A percentile compares a stretch with the other conserved stretches of the same genome.
These are phyloP conservation scores for Amaranthus tricolor DNA, from an alignment of 179 eudicot genomes.

Conservation along the genomic window DNA sequence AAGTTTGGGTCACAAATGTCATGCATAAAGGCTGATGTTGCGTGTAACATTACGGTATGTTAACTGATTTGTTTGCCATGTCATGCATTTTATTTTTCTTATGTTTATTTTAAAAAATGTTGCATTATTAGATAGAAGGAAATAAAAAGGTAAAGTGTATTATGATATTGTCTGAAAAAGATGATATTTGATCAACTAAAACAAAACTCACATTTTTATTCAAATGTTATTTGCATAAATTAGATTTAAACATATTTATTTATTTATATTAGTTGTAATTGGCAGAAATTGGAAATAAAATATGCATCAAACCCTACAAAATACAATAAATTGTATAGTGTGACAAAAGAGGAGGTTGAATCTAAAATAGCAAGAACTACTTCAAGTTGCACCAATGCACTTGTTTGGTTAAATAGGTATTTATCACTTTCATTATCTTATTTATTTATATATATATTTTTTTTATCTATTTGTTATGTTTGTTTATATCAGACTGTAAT, in stretches of 20 bases:
- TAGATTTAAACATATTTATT: too few relatives aligned
- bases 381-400: slow-evolving; percentile 81
- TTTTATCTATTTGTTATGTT: too few relatives aligned
- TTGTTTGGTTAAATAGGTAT: slow-evolving; percentile 86
- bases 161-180: too few relatives aligned
- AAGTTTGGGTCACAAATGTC: slow-evolving; percentile 83
- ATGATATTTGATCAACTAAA: too few relatives aligned
- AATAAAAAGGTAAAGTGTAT: too few relatives aligned
- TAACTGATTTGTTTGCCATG: neutral
- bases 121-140: too few relatives aligned
- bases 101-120: too few relatives aligned
- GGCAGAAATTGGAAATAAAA: slow-evolving; percentile 68
- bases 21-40: slow-evolving; percentile 67
- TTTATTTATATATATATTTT: neutral
- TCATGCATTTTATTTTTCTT: neutral
- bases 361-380: slow-evolving; percentile 63
- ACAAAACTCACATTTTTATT: too few relatives aligned
- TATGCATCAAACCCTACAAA: slow-evolving; percentile 53
- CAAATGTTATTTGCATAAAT: too few relatives aligned
- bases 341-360: slow-evolving; percentile 65
- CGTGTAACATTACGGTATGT: slow-evolving; percentile 67
- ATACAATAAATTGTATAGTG: slow-evolving; percentile 50
- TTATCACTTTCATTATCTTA: neutral
- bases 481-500: too few relatives aligned
- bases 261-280: neutral